Evolutionary conservation across 2,329 filamentous ascomycete genomes (phyloP), one percentile per base, ranked within the genome.

Genomic region (Neofusicoccum parvum): DNA sequence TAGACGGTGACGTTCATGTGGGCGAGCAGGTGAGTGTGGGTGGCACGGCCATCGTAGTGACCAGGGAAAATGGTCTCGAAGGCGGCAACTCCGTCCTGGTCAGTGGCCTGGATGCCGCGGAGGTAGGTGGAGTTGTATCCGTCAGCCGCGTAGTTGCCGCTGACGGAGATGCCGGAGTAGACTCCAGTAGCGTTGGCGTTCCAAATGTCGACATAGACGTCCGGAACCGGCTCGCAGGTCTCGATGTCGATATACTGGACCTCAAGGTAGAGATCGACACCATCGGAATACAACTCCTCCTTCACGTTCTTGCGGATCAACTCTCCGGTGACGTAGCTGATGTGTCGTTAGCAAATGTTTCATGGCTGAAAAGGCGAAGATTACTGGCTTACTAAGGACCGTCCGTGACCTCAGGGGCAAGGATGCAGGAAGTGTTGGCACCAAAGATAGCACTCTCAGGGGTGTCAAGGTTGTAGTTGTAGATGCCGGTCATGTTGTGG

Each of bases 191-290:
- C 70, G 68, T 77, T 79, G 71, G 75, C 76, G 70, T 80, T 79
- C 85, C 85, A 87, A 68, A 85, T 81, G 70, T 87, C 84, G 14
- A 86, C 71, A 66, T 78, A 83, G 12, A 80, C 77, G 58, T 82
- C 73, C 0, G 81, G 77, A 1, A 86, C 79, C 6, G 82, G 80
- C 70, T 85, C 75, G 74, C 85, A 87, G 2, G 84, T 86, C 51
- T 80, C 76, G 41, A 85, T 78, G 66, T 87, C 84, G 59, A 86
- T 79, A 64, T 86, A 77, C 72, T 86, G 84, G 67, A 84, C 79
- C 69, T 85, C 83, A 7, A 86, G 73, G 3, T 79, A 79, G 45
- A 86, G 72, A 34, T 80, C 78, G 37, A 87, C 75, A 56, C 84
- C 85, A 6, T 70, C 68, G 3, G 39, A 58, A 51, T 65, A 65